Evolutionary conservation across 2,329 filamentous ascomycete genomes (phyloP).

Genomic region (Fusarium sp.): DNA sequence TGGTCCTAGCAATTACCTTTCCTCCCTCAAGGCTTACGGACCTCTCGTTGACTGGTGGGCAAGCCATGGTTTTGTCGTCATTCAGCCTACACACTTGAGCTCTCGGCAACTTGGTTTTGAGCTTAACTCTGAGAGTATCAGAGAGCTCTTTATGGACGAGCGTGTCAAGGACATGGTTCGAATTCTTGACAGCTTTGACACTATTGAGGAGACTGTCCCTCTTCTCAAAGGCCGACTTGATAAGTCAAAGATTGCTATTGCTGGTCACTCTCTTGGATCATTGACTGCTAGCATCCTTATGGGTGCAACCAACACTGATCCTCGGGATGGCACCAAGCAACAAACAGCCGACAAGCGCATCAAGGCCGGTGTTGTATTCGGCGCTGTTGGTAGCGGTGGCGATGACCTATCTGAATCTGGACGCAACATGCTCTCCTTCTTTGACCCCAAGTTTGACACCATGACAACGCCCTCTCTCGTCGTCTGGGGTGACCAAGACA

Average conservation of each 20-base stretch:
- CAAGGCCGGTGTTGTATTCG: conserved; percentile 48
- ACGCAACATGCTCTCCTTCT: conserved; percentile 37
- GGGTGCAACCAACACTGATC: conserved; percentile 43
- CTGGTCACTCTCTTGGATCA: conserved; percentile 46
- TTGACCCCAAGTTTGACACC: conserved; percentile 34
- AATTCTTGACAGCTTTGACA: conserved; percentile 45
- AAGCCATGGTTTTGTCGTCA: conserved; percentile 48
- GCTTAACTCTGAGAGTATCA: conserved; percentile 9
- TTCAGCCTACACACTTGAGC: conserved; percentile 48
- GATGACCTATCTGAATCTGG: conserved; percentile 31
- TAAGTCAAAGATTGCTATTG: conserved; percentile 40
- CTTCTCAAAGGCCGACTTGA: conserved; percentile 45
- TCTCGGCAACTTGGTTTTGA: conserved; percentile 35
- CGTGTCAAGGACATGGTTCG: conserved; percentile 42
- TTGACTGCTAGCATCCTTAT: conserved; percentile 39
- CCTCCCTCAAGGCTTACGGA: conserved; percentile 44
- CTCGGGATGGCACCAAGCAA: conserved; percentile 32
- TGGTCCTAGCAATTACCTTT: conserved; percentile 47
- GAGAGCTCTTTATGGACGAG: conserved; percentile 41
- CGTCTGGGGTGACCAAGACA: conserved; percentile 45
- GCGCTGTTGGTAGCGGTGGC: conserved; percentile 36
- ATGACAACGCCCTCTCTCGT: conserved; percentile 42
- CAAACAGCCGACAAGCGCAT: conserved; percentile 37
- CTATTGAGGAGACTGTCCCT: conserved; percentile 42
- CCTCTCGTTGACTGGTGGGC: conserved; percentile 48